Evolutionary conservation across 129 eudicot genomes (phyloP).

Genomic region (Dittrichia graveolens): DNA sequence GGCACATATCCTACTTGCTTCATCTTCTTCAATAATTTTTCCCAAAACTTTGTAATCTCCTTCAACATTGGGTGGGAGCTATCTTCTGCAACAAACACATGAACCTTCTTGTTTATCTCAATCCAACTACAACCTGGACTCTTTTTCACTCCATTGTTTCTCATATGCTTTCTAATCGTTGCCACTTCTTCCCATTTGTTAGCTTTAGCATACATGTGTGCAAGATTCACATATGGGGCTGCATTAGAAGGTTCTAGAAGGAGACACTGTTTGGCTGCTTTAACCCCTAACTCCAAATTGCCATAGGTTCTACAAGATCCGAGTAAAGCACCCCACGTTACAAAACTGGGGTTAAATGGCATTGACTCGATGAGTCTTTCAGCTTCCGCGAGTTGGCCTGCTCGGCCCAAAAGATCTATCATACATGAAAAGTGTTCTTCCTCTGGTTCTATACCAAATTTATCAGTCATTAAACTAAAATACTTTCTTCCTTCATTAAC

Average conservation of each 20-base stretch:
- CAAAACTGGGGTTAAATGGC: conserved; percentile 60
- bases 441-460: conserved; percentile 49
- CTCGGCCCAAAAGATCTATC: conserved; percentile 79
- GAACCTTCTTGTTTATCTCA: conserved; percentile 65
- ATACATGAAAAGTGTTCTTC: conserved; percentile 69
- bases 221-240: conserved; percentile 73
- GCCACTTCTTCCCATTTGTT: conserved; percentile 76
- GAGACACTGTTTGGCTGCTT: conserved; percentile 67
- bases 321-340: conserved; percentile 80
- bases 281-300: conserved; percentile 58
- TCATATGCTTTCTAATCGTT: conserved; percentile 52
- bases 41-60: conserved; percentile 56
- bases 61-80: conserved; percentile 66
- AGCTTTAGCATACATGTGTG: conserved; percentile 60
- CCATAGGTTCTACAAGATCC: conserved; percentile 71
- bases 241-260: conserved; percentile 67
- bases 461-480: conserved; percentile 49
- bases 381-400: conserved; percentile 66
- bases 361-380: conserved; percentile 59
- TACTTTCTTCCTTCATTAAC: conserved; percentile 57
- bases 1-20: conserved; percentile 68
- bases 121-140: conserved; percentile 97
- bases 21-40: conserved; percentile 51
- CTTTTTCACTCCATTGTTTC: conserved; percentile 58
- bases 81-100: conserved; percentile 81